Conservation (phyloP, 768 basidiomycete species). For the Naganishia randhawae region DNA sequence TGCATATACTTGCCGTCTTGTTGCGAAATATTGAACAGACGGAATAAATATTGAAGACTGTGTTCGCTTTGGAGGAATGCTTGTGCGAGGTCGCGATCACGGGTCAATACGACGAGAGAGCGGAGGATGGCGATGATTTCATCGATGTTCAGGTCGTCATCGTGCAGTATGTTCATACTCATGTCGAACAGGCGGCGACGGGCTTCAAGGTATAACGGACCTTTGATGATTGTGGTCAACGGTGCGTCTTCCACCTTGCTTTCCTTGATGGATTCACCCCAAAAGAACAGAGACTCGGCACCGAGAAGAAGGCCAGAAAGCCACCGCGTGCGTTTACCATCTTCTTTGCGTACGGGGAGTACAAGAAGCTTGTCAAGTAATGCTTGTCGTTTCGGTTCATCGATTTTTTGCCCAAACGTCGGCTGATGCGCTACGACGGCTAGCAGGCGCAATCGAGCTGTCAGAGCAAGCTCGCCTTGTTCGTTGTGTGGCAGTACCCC, state of each 20-base stretch:
- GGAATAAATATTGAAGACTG: conserved; percentile 20
- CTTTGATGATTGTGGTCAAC: conserved; percentile 50
- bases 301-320: conserved; percentile 78
- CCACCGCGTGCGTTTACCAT: conserved; percentile 67
- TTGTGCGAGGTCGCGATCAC: conserved; percentile 63
- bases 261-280: conserved; percentile 67
- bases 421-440: conserved; percentile 77
- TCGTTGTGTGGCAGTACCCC: background rate
- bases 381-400: conserved; percentile 5
- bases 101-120: conserved; percentile 76
- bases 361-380: conserved; percentile 17
- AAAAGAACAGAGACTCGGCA: conserved; percentile 73
- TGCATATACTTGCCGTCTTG: conserved; percentile 22
- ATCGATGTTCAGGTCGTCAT: conserved; percentile 66
- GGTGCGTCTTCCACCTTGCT: conserved; percentile 59
- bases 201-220: conserved; percentile 63
- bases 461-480: conserved; percentile 50
- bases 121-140: conserved; percentile 77
- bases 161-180: conserved; percentile 66
- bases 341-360: conserved; percentile 18
- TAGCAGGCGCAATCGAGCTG: conserved; percentile 77
- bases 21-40: conserved; percentile 20
- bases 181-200: conserved; percentile 69
- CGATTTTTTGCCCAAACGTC: conserved; percentile 50
- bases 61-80: conserved; percentile 59